Evolutionary conservation across 2,329 filamentous ascomycete species (phyloP).

Genomic region (Aspergillus pseudoviridinutans): DNA sequence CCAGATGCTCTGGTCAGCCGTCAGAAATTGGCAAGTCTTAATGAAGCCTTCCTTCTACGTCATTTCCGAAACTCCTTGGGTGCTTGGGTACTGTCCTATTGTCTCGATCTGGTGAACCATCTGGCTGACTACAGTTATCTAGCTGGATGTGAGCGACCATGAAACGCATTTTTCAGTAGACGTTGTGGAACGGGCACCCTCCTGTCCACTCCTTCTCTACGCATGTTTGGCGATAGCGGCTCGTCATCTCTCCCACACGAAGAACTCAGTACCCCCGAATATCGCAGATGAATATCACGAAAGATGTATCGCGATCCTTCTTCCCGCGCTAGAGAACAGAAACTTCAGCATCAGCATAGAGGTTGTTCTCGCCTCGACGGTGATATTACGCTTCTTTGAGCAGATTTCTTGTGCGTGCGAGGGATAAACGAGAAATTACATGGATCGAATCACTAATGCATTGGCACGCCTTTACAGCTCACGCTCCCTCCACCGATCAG

Average conservation of each 20-base stretch:
- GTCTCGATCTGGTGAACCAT: background rate
- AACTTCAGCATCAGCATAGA: constrained; percentile 30
- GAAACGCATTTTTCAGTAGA: constrained; percentile 28
- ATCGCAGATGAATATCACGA: constrained; percentile 33
- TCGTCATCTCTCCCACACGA: constrained; percentile 30
- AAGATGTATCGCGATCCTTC: constrained; percentile 32
- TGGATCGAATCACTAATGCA: constrained; percentile 5
- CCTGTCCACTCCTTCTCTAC: constrained; percentile 28
- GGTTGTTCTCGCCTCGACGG: constrained; percentile 31
- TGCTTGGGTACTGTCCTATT: constrained; percentile 24
- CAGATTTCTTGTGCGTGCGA: constrained; percentile 30
- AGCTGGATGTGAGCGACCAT: constrained; percentile 33
- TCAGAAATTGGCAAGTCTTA: constrained; percentile 25
- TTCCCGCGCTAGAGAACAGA: constrained; percentile 29
- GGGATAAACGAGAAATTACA: background rate
- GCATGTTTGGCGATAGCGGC: constrained; percentile 33
- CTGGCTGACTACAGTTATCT: constrained; percentile 8
- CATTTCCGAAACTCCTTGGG: constrained; percentile 32
- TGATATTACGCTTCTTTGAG: constrained; percentile 34
- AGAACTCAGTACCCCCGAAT: constrained; percentile 24
- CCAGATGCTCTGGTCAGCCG: constrained; percentile 16
- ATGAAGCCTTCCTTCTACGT: constrained; percentile 31
- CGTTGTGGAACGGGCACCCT: constrained; percentile 28
- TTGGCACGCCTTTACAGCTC: constrained; percentile 15
- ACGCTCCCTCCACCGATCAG: constrained; percentile 29